Percentiles rank a stretch among this genome's conserved stretches.
Conservation (phyloP, 2,329 filamentous ascomycete genomes). For the Sclerotiophoma versabilis region DNA sequence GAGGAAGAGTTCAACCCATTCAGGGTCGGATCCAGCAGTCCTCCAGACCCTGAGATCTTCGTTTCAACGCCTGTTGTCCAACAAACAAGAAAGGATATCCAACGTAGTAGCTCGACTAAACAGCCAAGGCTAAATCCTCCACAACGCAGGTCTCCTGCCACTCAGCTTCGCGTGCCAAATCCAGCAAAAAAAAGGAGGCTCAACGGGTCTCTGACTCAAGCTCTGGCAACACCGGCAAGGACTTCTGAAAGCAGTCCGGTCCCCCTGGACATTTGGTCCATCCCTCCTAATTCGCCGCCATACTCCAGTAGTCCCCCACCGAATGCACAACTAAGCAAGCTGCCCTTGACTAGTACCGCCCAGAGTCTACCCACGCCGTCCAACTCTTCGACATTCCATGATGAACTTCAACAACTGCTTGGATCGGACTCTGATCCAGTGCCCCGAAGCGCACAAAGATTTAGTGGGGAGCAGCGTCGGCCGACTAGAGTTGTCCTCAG, state of each 20-base stretch:
- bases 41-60: constrained; percentile 31
- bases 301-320: constrained; percentile 41
- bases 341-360: constrained; percentile 11
- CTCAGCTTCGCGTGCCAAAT: constrained; percentile 23
- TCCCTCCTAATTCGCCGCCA: constrained; percentile 56
- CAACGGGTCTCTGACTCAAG: constrained; percentile 23
- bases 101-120: constrained; percentile 4
- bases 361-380: constrained; percentile 42
- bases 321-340: constrained; percentile 12
- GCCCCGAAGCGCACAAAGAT: constrained; percentile 22
- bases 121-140: constrained; percentile 6
- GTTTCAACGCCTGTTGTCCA: constrained; percentile 32
- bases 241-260: constrained; percentile 17
- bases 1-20: constrained; percentile 44
- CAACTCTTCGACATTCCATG: constrained; percentile 39
- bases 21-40: constrained; percentile 29
- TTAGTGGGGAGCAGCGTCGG: constrained; percentile 19
- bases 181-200: constrained; percentile 33
- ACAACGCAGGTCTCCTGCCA: constrained; percentile 17
- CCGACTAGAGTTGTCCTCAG: constrained; percentile 26
- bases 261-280: constrained; percentile 41
- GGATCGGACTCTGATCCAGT: constrained; percentile 35
- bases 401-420: constrained; percentile 16
- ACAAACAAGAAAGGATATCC: constrained; percentile 13
- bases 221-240: constrained; percentile 11